These are phyloP conservation scores for Suillus discolor DNA, from an alignment of 768 basidiomycete genomes.

Conservation along the genomic window DNA sequence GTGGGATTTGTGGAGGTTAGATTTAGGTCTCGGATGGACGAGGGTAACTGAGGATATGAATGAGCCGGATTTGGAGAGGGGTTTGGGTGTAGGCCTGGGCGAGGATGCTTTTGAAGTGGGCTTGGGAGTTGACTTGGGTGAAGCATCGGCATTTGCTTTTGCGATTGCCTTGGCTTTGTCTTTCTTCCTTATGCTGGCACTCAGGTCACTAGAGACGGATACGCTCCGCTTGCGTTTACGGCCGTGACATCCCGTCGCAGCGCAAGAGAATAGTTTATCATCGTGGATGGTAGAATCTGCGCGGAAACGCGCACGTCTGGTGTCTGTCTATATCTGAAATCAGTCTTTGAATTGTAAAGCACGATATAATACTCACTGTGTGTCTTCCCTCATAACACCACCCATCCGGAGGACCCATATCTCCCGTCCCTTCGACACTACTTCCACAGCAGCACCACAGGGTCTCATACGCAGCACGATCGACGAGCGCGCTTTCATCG, in stretches of 20 bases:
- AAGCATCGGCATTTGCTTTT: slow-evolving; percentile 7
- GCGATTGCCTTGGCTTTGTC: slow-evolving; percentile 9
- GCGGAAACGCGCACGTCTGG: slow-evolving; percentile 77
- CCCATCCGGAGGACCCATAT: slow-evolving; percentile 82
- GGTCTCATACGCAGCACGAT: slow-evolving; percentile 59
- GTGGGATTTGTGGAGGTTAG: slow-evolving; percentile 13
- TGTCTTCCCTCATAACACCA: slow-evolving; percentile 88
- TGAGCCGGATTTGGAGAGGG: slow-evolving; percentile 13
- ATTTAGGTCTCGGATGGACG: slow-evolving; percentile 2
- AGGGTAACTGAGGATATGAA: not conserved
- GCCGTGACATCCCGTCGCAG: slow-evolving; percentile 55
- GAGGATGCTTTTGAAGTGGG: slow-evolving; percentile 12
- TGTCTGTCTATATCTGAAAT: slow-evolving; percentile 53
- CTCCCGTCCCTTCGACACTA: slow-evolving; percentile 74
- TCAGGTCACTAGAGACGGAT: slow-evolving; percentile 28
- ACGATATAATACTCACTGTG: slow-evolving; percentile 43
- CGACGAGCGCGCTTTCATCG: slow-evolving; percentile 78
- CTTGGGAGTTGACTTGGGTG: slow-evolving; percentile 16
- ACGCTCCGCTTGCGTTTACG: slow-evolving; percentile 25
- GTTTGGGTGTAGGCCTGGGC: slow-evolving; percentile 17
- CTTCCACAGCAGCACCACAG: slow-evolving; percentile 76
- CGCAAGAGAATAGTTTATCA: slow-evolving; percentile 71
- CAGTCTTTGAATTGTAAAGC: not conserved
- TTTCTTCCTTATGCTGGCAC: slow-evolving; percentile 16
- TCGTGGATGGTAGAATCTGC: slow-evolving; percentile 66